These are phyloP conservation scores for Dendrostoma leiphaemia DNA, from an alignment of 2,329 filamentous ascomycete species.

Conservation along the genomic window DNA sequence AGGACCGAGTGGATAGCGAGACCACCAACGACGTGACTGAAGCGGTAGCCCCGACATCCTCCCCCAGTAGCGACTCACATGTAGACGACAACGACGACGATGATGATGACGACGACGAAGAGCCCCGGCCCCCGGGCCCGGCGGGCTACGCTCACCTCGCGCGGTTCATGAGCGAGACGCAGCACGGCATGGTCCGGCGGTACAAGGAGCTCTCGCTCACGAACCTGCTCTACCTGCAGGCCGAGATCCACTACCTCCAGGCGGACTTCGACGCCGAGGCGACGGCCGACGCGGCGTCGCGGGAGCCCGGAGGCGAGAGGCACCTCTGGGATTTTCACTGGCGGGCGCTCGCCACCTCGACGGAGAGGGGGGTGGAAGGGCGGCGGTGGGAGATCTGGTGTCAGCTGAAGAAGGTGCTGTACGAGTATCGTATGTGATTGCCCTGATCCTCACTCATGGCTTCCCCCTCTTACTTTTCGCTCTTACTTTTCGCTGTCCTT, in stretches of 20 bases:
- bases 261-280: constrained; percentile 3
- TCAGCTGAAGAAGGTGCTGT: background rate
- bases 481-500: background rate
- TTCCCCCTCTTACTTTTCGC: background rate
- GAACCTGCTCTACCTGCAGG: constrained; percentile 14
- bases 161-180: constrained; percentile 13
- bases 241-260: constrained; percentile 8
- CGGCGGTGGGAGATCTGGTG: constrained; percentile 12
- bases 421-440: constrained; percentile 13
- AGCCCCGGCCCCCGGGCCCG: background rate
- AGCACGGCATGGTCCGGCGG: constrained; percentile 10
- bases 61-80: background rate
- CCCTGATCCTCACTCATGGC: no score
- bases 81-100: background rate
- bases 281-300: background rate
- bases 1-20: background rate
- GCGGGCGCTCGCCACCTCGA: constrained; percentile 4
- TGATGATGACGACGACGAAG: no score
- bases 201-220: constrained; percentile 13
- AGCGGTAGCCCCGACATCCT: no score
- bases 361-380: background rate
- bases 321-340: constrained; percentile 14
- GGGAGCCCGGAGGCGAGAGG: background rate
- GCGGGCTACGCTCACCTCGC: constrained; percentile 14
- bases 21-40: background rate